These are phyloP conservation scores for Trypanosoma avium DNA, from an alignment of 208 protist species.

Conservation along the genomic window DNA sequence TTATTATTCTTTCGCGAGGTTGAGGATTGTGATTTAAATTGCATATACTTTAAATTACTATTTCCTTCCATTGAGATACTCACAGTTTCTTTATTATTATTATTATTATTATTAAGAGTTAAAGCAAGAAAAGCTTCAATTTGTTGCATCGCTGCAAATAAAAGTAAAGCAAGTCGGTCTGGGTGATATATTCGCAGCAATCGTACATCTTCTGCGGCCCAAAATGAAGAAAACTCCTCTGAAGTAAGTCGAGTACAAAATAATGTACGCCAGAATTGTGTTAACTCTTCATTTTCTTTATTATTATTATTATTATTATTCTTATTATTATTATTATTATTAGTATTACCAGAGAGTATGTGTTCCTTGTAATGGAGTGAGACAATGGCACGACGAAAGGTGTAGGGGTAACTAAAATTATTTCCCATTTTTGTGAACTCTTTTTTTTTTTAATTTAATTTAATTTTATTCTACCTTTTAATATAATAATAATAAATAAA, in stretches of 20 bases:
- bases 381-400: constrained; percentile 22
- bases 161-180: constrained; percentile 15
- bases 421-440: constrained; percentile 10
- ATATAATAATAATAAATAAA: not conserved
- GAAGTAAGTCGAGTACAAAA: constrained; percentile 19
- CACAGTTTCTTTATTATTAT: too few relatives aligned
- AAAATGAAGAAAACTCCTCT: constrained; percentile 21
- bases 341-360: constrained; percentile 4
- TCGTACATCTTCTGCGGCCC: constrained; percentile 26
- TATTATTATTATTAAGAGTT: not conserved
- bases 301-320: not conserved
- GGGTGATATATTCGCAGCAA: constrained; percentile 27
- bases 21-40: not conserved
- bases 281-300: not conserved
- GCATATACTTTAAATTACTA: not conserved
- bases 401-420: constrained; percentile 1
- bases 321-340: not conserved
- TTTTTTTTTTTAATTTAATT: not conserved
- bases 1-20: not conserved
- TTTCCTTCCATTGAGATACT: too few relatives aligned
- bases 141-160: constrained; percentile 19
- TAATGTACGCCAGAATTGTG: constrained; percentile 17
- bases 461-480: not conserved
- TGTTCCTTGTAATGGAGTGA: constrained; percentile 19
- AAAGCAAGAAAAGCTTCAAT: constrained; percentile 18